These are phyloP conservation scores for Plectosphaerella cucumerina DNA, from an alignment of 2,329 filamentous ascomycete species.

Conservation along the genomic window DNA sequence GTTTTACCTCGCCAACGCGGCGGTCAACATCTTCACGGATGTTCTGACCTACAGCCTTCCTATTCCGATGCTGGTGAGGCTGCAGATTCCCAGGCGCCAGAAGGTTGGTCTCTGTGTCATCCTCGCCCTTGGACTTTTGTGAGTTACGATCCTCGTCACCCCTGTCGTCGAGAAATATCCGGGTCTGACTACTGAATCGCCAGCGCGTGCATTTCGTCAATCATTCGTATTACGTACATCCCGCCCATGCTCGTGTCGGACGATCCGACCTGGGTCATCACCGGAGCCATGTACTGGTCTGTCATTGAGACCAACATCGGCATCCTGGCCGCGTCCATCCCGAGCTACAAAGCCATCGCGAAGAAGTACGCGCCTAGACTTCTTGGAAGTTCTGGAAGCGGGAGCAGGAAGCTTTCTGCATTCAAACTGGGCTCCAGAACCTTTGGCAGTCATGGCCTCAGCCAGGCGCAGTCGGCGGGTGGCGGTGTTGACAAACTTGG, in stretches of 20 bases:
- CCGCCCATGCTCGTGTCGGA: constrained; percentile 32
- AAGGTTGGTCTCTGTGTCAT: constrained; percentile 37
- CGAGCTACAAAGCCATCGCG: constrained; percentile 26
- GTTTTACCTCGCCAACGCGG: constrained; percentile 42
- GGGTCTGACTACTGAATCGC: neutral
- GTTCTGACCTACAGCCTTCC: constrained; percentile 39
- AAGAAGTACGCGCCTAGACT: constrained; percentile 33
- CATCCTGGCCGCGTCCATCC: constrained; percentile 29
- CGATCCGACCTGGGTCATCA: constrained; percentile 28
- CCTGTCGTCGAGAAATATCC: neutral
- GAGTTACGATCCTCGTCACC: constrained; percentile 4
- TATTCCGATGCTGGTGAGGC: constrained; percentile 33
- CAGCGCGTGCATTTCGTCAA: constrained; percentile 40
- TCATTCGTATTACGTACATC: constrained; percentile 40
- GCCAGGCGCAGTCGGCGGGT: neutral
- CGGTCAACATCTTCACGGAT: constrained; percentile 41
- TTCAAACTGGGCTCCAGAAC: constrained; percentile 6
- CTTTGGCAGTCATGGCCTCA: neutral
- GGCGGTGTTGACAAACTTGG: neutral
- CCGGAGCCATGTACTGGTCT: constrained; percentile 36
- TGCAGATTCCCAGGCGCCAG: constrained; percentile 39
- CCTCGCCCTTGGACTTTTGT: constrained; percentile 39
- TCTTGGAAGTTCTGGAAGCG: constrained; percentile 19
- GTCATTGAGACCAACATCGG: constrained; percentile 29
- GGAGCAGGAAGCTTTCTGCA: constrained; percentile 5